Conservation (phyloP, 177 flowering plant species). For the Vitis hybrid region DNA sequence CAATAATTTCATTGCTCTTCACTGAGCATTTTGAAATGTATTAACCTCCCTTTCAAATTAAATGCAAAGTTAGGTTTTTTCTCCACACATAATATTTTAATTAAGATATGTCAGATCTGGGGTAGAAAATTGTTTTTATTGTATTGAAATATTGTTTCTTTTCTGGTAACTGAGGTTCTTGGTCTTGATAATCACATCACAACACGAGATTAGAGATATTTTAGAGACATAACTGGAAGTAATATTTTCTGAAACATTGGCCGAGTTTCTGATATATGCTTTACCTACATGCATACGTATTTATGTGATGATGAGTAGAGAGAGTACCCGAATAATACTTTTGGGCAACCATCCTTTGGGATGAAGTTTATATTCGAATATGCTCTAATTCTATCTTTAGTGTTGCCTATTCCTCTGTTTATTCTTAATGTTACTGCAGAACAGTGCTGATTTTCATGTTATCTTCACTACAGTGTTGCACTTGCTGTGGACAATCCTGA, state of each 20-base stretch:
- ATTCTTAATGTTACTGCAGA: neutral
- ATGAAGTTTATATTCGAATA: neutral
- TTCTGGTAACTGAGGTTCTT: neutral
- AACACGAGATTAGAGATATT: neutral
- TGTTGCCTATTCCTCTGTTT: no score
- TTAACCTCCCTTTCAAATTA: neutral
- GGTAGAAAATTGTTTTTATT: neutral
- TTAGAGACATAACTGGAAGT: neutral
- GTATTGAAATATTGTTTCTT: neutral
- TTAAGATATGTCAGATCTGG: neutral
- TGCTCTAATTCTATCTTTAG: neutral
- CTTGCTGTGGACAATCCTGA: constrained; percentile 80
- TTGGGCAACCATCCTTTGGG: neutral
- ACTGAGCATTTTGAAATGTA: neutral
- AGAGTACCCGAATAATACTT: neutral
- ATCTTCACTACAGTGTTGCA: constrained; percentile 62
- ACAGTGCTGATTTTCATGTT: constrained; percentile 2
- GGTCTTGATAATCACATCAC: neutral
- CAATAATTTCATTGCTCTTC: neutral
- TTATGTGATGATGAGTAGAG: no score
- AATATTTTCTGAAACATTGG: neutral
- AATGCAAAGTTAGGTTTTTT: neutral
- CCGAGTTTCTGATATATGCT: no score
- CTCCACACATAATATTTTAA: neutral
- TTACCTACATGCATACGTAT: no score